Evolutionary conservation across 2,329 filamentous ascomycete genomes (phyloP).

Genomic region (Cordyceps fumosorosea): DNA sequence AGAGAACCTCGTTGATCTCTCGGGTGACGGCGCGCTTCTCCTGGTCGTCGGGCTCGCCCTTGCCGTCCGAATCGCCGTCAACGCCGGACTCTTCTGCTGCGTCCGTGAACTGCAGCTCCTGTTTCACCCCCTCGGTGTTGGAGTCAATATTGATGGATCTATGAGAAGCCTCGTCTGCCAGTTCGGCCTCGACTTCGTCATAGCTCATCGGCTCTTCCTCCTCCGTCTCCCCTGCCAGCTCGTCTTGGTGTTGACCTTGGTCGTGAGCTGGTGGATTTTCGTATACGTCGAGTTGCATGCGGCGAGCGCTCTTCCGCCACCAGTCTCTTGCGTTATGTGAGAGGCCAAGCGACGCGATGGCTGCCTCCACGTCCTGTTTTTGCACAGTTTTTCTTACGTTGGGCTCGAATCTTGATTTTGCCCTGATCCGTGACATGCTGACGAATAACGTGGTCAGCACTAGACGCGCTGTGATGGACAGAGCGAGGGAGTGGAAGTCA

Average conservation of each 20-base stretch:
- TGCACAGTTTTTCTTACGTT: conserved; percentile 30
- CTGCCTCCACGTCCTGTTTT: conserved; percentile 42
- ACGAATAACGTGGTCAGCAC: conserved; percentile 64
- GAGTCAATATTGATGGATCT: neutral
- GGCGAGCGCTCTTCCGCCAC: conserved; percentile 43
- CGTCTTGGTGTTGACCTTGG: conserved; percentile 11
- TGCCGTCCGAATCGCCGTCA: conserved; percentile 7
- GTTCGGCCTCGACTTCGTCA: conserved; percentile 36
- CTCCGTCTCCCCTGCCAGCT: conserved; percentile 18
- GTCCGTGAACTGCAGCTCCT: neutral
- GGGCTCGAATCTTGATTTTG: conserved; percentile 31
- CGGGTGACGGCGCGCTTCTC: conserved; percentile 25
- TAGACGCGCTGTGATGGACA: conserved; percentile 63
- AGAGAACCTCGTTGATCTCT: conserved; percentile 38
- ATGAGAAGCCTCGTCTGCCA: conserved; percentile 20
- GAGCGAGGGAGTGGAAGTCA: conserved; percentile 63
- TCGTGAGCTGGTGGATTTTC: conserved; percentile 25
- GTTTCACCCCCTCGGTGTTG: neutral
- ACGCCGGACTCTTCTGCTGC: neutral
- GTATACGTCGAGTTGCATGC: conserved; percentile 43
- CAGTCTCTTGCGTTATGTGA: conserved; percentile 30
- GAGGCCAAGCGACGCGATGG: conserved; percentile 41
- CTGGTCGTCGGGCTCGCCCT: neutral
- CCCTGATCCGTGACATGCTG: conserved; percentile 60
- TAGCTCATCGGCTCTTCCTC: conserved; percentile 31